Evolutionary conservation across 805 yeast species (phyloP), one percentile per base, ranked within the genome.

Genomic region (Myxozyma vanderwaltii): DNA sequence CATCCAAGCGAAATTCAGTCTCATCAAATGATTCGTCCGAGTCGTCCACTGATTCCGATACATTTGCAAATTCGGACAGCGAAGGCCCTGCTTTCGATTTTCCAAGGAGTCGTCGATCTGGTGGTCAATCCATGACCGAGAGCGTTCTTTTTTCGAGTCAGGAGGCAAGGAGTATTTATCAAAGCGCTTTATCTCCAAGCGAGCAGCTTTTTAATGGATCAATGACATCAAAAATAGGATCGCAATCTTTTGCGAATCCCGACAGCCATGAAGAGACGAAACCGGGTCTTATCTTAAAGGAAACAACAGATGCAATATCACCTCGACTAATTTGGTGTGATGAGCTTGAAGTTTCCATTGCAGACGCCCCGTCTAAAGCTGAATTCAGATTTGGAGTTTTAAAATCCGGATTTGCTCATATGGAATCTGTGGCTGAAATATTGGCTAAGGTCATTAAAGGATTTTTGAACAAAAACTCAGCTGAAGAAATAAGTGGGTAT

Each of bases 131-230:
- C 29, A 53, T 68, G 55, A 24, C 71, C 50, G 68, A 72, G 54
- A 85, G 90, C 66, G 79, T 82, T 74, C 75, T 84, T 38, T 86
- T 85, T 68, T 83, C 92, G 1, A 86, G 82, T 54, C 84, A 81
- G 51, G 87, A 86, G 56, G 86, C 89, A 0, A 79, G 83, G 48
- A 84, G 91, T 2, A 79, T 89, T 19, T 89, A 88, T 69, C 84
- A 88, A 91, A 88, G 95, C 72, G 95, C 96, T 1, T 77, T 86
- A 10, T 83, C 89, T 0, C 79, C 81, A 51, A 69, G 55, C 24
- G 50, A 33, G 27, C 55, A 45, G 19, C 46, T 5, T 5, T 26
- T 50, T 10, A 35, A n/a, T 4, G 43, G 43, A 48, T 36, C 43
- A 8, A 17, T 24, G 17, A 17, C 10, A 3, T 31, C 40, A 19